Percentiles rank a stretch among this genome's conserved stretches.
Conservation (phyloP, 2,329 filamentous ascomycete genomes). For the Sarocladiaceae sp. region DNA sequence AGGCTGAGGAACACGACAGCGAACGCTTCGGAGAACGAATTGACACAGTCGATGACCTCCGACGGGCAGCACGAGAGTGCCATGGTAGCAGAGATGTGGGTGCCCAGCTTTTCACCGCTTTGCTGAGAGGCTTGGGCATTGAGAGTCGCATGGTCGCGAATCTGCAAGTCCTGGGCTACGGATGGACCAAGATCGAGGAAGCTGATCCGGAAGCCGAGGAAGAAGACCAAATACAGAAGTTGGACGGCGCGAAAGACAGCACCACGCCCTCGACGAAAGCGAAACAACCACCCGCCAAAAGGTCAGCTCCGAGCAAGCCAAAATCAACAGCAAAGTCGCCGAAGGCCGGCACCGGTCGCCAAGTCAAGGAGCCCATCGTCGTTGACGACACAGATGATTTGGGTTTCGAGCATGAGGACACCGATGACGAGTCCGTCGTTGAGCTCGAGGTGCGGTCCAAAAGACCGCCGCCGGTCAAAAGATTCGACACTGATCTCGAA, state of each 20-base stretch:
- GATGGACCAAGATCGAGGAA: conserved; percentile 83
- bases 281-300: conserved; percentile 14
- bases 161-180: conserved; percentile 81
- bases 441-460: conserved; percentile 42
- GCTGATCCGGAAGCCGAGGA: conserved; percentile 42
- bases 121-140: conserved; percentile 73
- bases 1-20: conserved; percentile 53
- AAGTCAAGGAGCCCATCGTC: conserved; percentile 7
- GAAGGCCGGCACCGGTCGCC: conserved; percentile 8
- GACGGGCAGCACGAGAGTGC: conserved; percentile 59
- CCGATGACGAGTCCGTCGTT: conserved; percentile 53
- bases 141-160: conserved; percentile 80
- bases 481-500: conserved; percentile 69
- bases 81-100: conserved; percentile 82
- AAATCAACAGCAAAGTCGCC: conserved; percentile 8
- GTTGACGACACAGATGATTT: conserved; percentile 41
- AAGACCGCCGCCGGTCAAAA: conserved; percentile 33
- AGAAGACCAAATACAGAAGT: not conserved
- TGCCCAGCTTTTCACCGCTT: conserved; percentile 80
- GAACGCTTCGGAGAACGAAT: conserved; percentile 72
- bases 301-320: conserved; percentile 9
- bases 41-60: conserved; percentile 59
- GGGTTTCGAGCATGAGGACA: conserved; percentile 34
- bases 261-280: not conserved
- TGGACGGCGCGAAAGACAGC: not conserved